These are phyloP conservation scores for Amylocarpus encephaloides DNA, from an alignment of 2,329 filamentous ascomycete species.

Conservation along the genomic window DNA sequence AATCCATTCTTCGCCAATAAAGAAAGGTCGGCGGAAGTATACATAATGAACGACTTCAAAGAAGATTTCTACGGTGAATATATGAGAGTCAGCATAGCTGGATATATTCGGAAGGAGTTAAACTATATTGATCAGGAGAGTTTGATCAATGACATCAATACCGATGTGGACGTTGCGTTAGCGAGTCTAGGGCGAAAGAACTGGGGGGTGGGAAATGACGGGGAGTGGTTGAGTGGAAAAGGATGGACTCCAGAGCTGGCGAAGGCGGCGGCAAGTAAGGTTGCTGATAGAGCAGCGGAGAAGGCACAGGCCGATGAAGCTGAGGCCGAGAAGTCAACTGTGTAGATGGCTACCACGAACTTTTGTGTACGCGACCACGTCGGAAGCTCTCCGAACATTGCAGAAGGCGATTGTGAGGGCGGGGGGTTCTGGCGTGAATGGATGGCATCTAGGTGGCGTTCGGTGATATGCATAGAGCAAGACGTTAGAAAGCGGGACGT, in stretches of 20 bases:
- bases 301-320: not conserved
- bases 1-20: conserved; percentile 97
- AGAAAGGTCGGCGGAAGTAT: conserved; percentile 79
- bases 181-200: conserved; percentile 61
- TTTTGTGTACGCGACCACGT: no score
- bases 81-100: conserved; percentile 74
- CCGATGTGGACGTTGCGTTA: conserved; percentile 79
- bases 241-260: conserved; percentile 3
- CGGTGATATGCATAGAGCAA: no score
- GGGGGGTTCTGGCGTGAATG: no score
- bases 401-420: no score
- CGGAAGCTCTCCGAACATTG: no score
- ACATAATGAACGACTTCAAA: conserved; percentile 72
- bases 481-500: no score
- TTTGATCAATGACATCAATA: conserved; percentile 79
- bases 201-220: conserved; percentile 40
- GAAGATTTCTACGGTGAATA: conserved; percentile 79
- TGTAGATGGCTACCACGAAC: conserved; percentile 13
- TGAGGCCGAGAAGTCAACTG: conserved; percentile 12
- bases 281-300: not conserved
- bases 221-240: conserved; percentile 15
- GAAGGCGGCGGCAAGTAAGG: not conserved
- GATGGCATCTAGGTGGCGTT: no score
- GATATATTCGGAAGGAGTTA: conserved; percentile 82
- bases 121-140: conserved; percentile 82